Base-by-base conservation (phyloP, 1,139 yeast genomes). In the Sugiyamaella paludigena region DNA sequence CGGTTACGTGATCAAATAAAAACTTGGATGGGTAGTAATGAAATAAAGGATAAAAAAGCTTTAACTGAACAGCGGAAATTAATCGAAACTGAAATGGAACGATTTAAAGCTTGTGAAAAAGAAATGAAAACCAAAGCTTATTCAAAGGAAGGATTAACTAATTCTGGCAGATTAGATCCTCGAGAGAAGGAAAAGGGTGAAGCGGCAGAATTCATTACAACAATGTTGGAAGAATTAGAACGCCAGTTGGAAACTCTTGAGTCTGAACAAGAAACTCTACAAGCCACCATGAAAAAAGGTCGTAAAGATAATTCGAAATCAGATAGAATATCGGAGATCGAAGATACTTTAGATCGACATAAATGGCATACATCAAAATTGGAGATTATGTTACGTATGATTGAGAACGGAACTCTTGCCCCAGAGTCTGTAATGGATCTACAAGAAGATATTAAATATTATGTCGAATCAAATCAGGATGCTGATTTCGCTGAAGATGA, bases 401-500 rank as follows among this genome's bases (percentile, higher is more conserved):
- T 94, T 51, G 96, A 88, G 57, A 89, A 87, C 66, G 95, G 89
- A 55, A 84, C 80, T 48, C 71, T 92, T 58, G 91, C 86, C 42
- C 87, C 94, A 1, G 96, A 88, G 26, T 80, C 80, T 51, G 81
- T 94, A 13, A 86, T 85, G 60, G 84, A 79, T 29, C 80, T 88
- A 51, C 84, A 84, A 62, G 99, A 94, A 51, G 98, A 92, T 66
- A 86, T 94, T 64, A 88, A 80, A 58, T 92, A 91, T 69, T 92
- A 89, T 66, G 96, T 94, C 40, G 98, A 92, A 55, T 87, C 92
- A 55, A 94, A 92, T 64, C 95, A 87, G 68, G 97, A 89, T 50
- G 95, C 84, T n/a, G 96, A 91, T 62, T 94, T 89, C 67, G 87
- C 92, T 24, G 98, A 92, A 63, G 96, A 92, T 67, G 98, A 92